Evolutionary conservation across 805 yeast genomes (phyloP).

Genomic region (Blastobotrys muscicola): DNA sequence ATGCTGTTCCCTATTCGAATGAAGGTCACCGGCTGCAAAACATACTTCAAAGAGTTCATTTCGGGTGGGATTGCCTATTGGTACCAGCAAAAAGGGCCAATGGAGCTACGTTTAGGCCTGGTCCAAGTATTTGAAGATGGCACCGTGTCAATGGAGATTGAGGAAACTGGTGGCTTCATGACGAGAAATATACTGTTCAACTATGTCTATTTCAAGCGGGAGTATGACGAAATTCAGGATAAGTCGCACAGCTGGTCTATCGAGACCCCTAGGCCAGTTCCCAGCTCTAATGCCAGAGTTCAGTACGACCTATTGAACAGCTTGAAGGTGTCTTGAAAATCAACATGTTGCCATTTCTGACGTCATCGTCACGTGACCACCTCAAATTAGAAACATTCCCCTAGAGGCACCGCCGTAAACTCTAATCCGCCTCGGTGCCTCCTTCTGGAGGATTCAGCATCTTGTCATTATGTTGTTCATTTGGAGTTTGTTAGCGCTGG

Average conservation of each 20-base stretch:
- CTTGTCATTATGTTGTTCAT: too few relatives aligned
- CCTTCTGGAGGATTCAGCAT: too few relatives aligned
- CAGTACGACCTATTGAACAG: background rate
- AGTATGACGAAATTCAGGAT: background rate
- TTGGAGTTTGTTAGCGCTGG: too few relatives aligned
- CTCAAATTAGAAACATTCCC: background rate
- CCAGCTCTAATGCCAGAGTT: background rate
- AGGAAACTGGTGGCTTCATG: constrained; percentile 18
- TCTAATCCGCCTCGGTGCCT: too few relatives aligned
- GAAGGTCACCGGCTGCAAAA: constrained; percentile 1
- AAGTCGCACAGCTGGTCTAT: background rate
- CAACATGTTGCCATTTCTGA: background rate
- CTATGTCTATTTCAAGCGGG: constrained; percentile 5
- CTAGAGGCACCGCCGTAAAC: too few relatives aligned
- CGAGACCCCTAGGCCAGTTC: background rate
- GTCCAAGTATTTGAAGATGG: constrained; percentile 6
- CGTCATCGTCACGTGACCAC: background rate
- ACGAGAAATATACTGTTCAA: constrained; percentile 7
- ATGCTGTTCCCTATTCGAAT: constrained; percentile 8
- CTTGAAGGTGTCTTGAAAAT: background rate
- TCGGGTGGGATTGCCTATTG: background rate
- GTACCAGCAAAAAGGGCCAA: constrained; percentile 2
- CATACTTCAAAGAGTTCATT: background rate
- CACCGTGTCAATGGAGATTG: constrained; percentile 20
- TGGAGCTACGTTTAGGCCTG: constrained; percentile 10